Conservation (phyloP, 2,329 filamentous ascomycete species). For the Colletotrichum zoysiae region DNA sequence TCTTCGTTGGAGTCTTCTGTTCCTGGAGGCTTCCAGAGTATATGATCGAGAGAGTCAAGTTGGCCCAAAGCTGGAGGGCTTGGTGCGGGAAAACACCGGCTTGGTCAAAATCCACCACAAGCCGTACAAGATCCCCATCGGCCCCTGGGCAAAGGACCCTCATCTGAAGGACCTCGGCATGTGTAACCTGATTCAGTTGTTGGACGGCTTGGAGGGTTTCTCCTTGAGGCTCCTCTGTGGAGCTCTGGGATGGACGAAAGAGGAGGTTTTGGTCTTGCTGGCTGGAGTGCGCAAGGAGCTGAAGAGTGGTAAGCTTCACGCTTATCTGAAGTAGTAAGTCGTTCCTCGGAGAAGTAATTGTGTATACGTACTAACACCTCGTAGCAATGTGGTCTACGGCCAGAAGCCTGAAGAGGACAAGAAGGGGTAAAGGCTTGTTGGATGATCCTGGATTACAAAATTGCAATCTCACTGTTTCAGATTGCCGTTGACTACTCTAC, state of each 20-base stretch:
- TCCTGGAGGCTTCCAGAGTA: background rate
- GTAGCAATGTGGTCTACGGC: slow-evolving; percentile 41
- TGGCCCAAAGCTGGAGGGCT: background rate
- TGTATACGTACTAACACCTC: background rate
- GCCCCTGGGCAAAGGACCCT: slow-evolving; percentile 65
- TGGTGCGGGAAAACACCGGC: background rate
- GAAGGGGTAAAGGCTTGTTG: background rate
- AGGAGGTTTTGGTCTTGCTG: slow-evolving; percentile 48
- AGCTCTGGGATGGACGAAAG: slow-evolving; percentile 47
- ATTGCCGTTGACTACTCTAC: too few relatives aligned
- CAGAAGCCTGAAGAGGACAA: slow-evolving; percentile 30
- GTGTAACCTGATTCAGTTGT: slow-evolving; percentile 34
- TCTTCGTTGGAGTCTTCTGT: slow-evolving; percentile 53
- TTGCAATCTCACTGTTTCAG: background rate
- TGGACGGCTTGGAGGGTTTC: slow-evolving; percentile 46
- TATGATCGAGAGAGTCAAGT: background rate
- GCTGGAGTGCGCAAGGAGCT: slow-evolving; percentile 48
- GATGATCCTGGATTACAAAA: background rate
- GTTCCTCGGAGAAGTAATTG: fast-evolving
- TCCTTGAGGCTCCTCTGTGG: slow-evolving; percentile 48
- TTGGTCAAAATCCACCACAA: slow-evolving; percentile 59
- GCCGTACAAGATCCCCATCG: slow-evolving; percentile 64
- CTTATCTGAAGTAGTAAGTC: slow-evolving; percentile 45
- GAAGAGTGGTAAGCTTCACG: slow-evolving; percentile 46
- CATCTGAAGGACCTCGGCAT: slow-evolving; percentile 55